Evolutionary conservation across 2,329 filamentous ascomycete species (phyloP).

Genomic region (Podosphaera leucotricha): DNA sequence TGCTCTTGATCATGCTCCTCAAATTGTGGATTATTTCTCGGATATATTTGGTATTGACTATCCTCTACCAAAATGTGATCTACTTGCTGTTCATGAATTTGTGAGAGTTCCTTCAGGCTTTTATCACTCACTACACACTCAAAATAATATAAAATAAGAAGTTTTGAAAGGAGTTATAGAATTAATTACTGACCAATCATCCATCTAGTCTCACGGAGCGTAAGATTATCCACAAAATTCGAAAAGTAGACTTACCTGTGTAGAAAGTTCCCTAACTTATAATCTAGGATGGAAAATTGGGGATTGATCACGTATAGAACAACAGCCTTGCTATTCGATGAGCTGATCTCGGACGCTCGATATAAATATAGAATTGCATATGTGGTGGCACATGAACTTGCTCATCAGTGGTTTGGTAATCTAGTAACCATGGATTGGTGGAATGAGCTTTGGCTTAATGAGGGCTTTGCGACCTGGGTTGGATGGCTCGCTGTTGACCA

Average conservation of each 20-base stretch:
- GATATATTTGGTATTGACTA: conserved; percentile 87
- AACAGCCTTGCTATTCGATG: conserved; percentile 88
- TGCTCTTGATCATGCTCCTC: conserved; percentile 74
- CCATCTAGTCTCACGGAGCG: conserved; percentile 34
- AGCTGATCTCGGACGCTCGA: conserved; percentile 66
- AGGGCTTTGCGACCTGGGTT: conserved; percentile 85
- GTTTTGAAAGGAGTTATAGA: background rate
- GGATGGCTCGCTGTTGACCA: conserved; percentile 60
- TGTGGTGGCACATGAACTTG: conserved; percentile 92
- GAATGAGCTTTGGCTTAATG: conserved; percentile 72
- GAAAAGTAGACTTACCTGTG: background rate
- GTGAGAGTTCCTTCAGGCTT: conserved; percentile 19
- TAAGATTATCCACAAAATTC: conserved; percentile 24
- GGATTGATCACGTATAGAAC: conserved; percentile 89
- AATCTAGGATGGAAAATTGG: conserved; percentile 38
- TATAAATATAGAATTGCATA: conserved; percentile 92
- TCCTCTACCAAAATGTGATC: conserved; percentile 73
- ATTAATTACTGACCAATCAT: conserved; percentile 18
- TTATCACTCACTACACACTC: background rate
- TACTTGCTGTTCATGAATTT: conserved; percentile 85
- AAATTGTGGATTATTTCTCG: conserved; percentile 91
- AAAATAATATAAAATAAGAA: background rate
- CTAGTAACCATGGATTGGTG: conserved; percentile 95
- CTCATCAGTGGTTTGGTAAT: conserved; percentile 91
- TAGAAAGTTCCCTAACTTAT: conserved; percentile 1